These are phyloP conservation scores for Lactifluus subvellereus DNA, from an alignment of 768 basidiomycete genomes.

Conservation along the genomic window DNA sequence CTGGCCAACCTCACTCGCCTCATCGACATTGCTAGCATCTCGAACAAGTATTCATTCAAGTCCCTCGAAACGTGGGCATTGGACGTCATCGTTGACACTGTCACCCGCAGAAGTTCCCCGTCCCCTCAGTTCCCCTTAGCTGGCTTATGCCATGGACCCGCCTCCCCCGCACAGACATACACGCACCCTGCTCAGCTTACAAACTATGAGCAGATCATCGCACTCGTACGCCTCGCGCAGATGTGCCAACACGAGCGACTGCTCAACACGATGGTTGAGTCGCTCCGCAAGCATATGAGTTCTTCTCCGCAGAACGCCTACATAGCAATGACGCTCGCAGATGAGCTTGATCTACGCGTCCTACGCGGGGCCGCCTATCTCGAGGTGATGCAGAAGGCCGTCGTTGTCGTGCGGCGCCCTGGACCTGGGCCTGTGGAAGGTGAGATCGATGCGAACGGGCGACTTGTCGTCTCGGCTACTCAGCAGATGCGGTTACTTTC, in stretches of 20 bases:
- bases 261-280: conserved; percentile 50
- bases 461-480: conserved; percentile 46
- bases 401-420: conserved; percentile 32
- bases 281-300: conserved; percentile 57
- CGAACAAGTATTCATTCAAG: conserved; percentile 73
- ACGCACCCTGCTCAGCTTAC: conserved; percentile 18
- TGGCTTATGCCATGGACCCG: conserved; percentile 24
- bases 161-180: conserved; percentile 28
- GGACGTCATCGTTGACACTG: conserved; percentile 63
- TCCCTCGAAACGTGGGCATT: conserved; percentile 70
- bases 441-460: conserved; percentile 36
- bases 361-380: conserved; percentile 64
- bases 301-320: conserved; percentile 61
- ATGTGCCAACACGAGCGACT: conserved; percentile 58
- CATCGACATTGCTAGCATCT: conserved; percentile 57
- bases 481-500: conserved; percentile 64
- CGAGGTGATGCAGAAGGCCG: conserved; percentile 64
- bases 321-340: conserved; percentile 66
- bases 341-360: conserved; percentile 56
- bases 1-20: conserved; percentile 48
- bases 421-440: conserved; percentile 22
- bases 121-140: conserved; percentile 38
- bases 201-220: conserved; percentile 23
- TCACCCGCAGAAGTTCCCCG: conserved; percentile 52
- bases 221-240: conserved; percentile 58